Conservation (phyloP, 2,329 filamentous ascomycete genomes). For the Claviceps citrina region DNA sequence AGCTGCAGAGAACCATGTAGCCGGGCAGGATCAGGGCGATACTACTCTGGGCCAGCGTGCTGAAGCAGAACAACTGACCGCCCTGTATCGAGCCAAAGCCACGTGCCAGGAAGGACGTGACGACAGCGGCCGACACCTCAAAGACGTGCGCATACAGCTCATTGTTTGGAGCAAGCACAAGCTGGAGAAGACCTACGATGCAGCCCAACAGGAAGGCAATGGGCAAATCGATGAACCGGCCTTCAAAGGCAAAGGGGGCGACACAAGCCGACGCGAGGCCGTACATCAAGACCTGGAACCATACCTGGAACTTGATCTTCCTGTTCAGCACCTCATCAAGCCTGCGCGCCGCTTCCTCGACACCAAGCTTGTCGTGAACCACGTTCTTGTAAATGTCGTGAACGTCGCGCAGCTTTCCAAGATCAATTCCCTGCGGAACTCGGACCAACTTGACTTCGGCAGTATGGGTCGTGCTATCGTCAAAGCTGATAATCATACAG, state of each 20-base stretch:
- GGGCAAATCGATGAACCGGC: conserved; percentile 62
- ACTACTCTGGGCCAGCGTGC: conserved; percentile 54
- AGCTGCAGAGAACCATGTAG: conserved; percentile 29
- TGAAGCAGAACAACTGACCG: conserved; percentile 52
- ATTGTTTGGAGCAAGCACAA: conserved; percentile 58
- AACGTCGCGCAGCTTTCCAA: conserved; percentile 58
- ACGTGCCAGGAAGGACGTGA: conserved; percentile 55
- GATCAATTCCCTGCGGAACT: conserved; percentile 51
- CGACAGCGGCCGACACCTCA: conserved; percentile 40
- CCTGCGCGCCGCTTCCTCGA: conserved; percentile 50
- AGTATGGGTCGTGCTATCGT: conserved; percentile 56
- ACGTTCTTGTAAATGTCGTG: conserved; percentile 71
- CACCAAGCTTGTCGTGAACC: conserved; percentile 59
- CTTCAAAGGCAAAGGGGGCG: conserved; percentile 66
- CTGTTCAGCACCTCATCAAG: conserved; percentile 39
- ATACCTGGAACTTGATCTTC: conserved; percentile 31
- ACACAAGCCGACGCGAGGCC: conserved; percentile 63
- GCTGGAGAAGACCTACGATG: conserved; percentile 57
- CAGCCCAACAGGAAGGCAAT: conserved; percentile 62
- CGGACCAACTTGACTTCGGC: conserved; percentile 67
- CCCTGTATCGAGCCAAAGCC: conserved; percentile 49
- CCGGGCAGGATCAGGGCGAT: conserved; percentile 62
- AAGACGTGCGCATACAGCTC: conserved; percentile 47
- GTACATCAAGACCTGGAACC: conserved; percentile 49
- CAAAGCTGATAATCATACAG: conserved; percentile 90